phyloP scores from a whole-genome alignment of 306 rosid genomes.

The Lathyrus aphaca region DNA sequence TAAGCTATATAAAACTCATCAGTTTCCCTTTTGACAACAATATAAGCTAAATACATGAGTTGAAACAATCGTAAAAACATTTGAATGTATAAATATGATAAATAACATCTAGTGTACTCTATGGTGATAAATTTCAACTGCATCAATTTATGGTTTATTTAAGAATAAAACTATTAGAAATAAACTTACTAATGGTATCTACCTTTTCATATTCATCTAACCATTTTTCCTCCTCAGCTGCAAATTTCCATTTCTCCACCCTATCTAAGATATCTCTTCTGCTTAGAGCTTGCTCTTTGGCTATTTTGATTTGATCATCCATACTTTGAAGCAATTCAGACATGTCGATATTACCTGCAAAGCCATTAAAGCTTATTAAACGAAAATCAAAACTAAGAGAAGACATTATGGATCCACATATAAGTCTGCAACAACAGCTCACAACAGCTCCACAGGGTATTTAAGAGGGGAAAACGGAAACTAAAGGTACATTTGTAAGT shows the following conservation, averaged over 20 bases:
- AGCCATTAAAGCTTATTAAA: constrained; percentile 33
- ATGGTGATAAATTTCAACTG: constrained; percentile 16
- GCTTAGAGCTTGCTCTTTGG: constrained; percentile 86
- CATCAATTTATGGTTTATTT: background rate
- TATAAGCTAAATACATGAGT: constrained; percentile 10
- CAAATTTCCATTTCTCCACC: constrained; percentile 83
- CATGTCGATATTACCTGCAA: constrained; percentile 60
- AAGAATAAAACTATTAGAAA: background rate
- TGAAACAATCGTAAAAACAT: background rate
- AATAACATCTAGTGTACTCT: constrained; percentile 6
- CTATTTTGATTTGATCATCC: constrained; percentile 81
- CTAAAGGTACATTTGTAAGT: background rate
- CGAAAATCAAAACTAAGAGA: constrained; percentile 13
- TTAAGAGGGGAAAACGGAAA: constrained; percentile 15
- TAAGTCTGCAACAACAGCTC: constrained; percentile 21
- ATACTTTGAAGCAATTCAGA: constrained; percentile 78
- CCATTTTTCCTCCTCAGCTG: constrained; percentile 95
- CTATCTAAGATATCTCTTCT: constrained; percentile 90
- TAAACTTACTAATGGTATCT: constrained; percentile 15
- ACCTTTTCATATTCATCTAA: constrained; percentile 96
- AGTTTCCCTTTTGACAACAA: constrained; percentile 15
- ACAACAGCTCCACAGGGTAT: constrained; percentile 16
- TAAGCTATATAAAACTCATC: constrained; percentile 3
- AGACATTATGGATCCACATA: constrained; percentile 5
- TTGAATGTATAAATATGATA: background rate